A percentile compares a stretch with the other conserved stretches of the same genome.
These are phyloP conservation scores for Fusarium nelsonii DNA, from an alignment of 2,329 filamentous ascomycete species.

Conservation along the genomic window DNA sequence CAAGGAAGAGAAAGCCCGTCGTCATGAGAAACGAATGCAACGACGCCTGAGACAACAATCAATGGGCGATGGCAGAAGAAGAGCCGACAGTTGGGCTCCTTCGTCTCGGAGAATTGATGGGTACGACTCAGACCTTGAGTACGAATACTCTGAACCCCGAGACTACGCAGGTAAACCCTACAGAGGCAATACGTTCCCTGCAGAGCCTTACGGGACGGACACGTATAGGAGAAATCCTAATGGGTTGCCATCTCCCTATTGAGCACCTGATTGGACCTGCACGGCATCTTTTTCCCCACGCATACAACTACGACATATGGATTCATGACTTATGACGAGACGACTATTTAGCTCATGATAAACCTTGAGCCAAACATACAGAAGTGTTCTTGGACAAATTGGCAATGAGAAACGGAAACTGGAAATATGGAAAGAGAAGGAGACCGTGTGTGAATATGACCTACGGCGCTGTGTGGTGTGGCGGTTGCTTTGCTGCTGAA, in stretches of 20 bases:
- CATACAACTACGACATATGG: conserved; percentile 18
- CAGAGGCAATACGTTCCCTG: conserved; percentile 35
- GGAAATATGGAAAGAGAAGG: conserved; percentile 22
- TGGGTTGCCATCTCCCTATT: conserved; percentile 52
- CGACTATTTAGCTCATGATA: conserved; percentile 31
- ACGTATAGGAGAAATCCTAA: conserved; percentile 38
- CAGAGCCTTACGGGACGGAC: conserved; percentile 36
- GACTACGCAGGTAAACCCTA: conserved; percentile 57
- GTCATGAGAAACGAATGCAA: conserved; percentile 63
- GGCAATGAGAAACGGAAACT: conserved; percentile 16
- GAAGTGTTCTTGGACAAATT: conserved; percentile 16
- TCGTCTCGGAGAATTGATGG: conserved; percentile 56
- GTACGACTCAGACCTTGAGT: conserved; percentile 57
- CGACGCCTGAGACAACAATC: conserved; percentile 47
- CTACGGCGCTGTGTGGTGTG: conserved; percentile 48
- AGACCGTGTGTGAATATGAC: conserved; percentile 27
- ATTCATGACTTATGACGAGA: conserved; percentile 47
- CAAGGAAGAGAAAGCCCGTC: conserved; percentile 61
- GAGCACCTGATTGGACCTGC: conserved; percentile 10
- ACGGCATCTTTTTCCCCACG: not conserved
- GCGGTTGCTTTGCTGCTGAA: conserved; percentile 38
- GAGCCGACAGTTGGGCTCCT: conserved; percentile 61
- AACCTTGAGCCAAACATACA: conserved; percentile 28
- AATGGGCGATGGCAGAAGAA: conserved; percentile 53
- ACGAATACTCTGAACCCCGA: conserved; percentile 56